Evolutionary conservation across 2,329 filamentous ascomycete species (phyloP).

Genomic region (Cytospora mali): DNA sequence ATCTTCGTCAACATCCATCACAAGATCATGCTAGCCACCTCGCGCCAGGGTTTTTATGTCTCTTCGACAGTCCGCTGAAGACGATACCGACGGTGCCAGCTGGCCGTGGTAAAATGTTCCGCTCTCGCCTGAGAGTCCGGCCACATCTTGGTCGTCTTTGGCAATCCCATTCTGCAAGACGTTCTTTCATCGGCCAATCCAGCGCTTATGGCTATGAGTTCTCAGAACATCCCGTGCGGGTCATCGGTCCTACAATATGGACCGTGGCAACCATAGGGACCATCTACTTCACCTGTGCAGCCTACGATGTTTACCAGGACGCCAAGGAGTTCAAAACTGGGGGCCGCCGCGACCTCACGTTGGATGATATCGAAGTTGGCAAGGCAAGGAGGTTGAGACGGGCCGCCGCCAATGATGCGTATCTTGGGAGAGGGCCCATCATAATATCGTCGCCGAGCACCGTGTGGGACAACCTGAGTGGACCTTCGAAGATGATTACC

Average conservation of each 20-base stretch:
- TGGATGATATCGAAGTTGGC: conserved; percentile 22
- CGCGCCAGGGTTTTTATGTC: background rate
- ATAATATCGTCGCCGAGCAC: conserved; percentile 17
- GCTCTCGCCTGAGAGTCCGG: conserved; percentile 1
- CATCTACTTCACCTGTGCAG: conserved; percentile 24
- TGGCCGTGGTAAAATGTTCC: background rate
- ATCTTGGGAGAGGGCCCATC: conserved; percentile 13
- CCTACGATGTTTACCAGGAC: conserved; percentile 18
- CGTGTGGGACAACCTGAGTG: conserved; percentile 28
- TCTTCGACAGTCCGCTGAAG: background rate
- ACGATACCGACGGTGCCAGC: background rate
- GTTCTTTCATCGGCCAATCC: background rate
- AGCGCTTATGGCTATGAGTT: background rate
- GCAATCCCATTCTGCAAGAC: background rate
- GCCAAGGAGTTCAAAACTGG: conserved; percentile 7
- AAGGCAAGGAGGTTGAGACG: conserved; percentile 2
- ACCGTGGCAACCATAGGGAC: conserved; percentile 28
- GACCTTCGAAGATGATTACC: conserved; percentile 18
- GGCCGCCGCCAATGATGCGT: background rate
- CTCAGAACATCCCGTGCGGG: conserved; percentile 27
- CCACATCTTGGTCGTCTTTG: background rate
- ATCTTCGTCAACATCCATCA: background rate
- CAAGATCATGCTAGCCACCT: background rate
- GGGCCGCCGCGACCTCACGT: conserved; percentile 15
- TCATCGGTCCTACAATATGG: conserved; percentile 31